Conservation (phyloP, 805 yeast genomes). For the Wilhelminamyces savonicus region DNA sequence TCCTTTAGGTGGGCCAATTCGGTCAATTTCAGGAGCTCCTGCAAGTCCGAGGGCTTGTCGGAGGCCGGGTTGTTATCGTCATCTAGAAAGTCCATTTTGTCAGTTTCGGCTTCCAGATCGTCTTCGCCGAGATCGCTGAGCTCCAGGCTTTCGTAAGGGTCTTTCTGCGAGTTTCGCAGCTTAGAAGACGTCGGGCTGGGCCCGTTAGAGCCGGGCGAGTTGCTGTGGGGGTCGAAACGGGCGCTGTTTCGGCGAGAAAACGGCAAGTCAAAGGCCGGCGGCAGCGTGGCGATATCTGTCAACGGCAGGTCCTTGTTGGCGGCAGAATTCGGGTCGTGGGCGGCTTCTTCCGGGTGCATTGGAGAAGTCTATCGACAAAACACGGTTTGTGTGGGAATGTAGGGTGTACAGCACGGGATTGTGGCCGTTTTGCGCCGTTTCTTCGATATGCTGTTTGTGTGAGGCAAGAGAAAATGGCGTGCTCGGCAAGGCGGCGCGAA, state of each 20-base stretch:
- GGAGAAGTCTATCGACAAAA: no score
- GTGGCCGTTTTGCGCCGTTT: no score
- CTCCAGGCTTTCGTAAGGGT: slow-evolving; percentile 35
- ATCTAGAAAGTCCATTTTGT: slow-evolving; percentile 60
- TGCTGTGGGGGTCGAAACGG: background rate
- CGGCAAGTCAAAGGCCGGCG: slow-evolving; percentile 28
- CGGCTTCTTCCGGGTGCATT: no score
- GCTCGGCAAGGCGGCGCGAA: no score
- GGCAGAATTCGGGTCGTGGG: no score
- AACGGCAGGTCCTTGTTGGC: slow-evolving; percentile 31
- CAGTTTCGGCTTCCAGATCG: slow-evolving; percentile 87
- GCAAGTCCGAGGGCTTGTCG: slow-evolving; percentile 27
- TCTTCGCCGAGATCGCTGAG: slow-evolving; percentile 51
- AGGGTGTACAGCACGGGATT: no score
- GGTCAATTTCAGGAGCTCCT: slow-evolving; percentile 34
- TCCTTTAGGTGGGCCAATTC: slow-evolving; percentile 35
- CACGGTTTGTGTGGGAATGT: no score
- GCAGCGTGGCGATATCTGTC: slow-evolving; percentile 36
- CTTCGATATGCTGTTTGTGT: no score
- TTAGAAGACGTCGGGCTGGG: background rate
- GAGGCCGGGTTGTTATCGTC: slow-evolving; percentile 18
- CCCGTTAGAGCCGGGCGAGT: background rate
- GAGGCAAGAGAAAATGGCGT: no score
- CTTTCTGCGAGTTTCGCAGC: no score
- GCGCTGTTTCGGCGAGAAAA: slow-evolving; percentile 2